phyloP scores from a whole-genome alignment of 1,284 basidiomycete species.

The Malassezia slooffiae region DNA sequence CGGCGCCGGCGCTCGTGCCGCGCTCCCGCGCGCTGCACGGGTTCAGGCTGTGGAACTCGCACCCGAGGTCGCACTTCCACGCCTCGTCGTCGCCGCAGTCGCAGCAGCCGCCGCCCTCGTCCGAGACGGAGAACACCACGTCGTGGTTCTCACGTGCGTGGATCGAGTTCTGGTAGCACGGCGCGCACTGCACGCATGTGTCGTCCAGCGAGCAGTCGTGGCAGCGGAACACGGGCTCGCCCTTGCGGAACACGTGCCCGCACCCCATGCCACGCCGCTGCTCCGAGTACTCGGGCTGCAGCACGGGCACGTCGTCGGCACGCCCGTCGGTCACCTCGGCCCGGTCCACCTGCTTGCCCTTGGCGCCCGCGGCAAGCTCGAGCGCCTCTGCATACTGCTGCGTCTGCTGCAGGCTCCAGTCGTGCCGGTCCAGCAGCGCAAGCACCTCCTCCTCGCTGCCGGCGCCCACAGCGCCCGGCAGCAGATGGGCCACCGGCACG shows the following conservation, averaged over 20 bases:
- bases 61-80: conserved; percentile 37
- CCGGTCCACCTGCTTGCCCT: neutral
- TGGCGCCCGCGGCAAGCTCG: neutral
- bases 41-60: conserved; percentile 29
- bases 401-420: conserved; percentile 2
- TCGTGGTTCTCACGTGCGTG: conserved; percentile 37
- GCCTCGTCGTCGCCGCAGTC: conserved; percentile 46
- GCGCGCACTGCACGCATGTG: conserved; percentile 43
- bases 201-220: conserved; percentile 43
- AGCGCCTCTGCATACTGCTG: conserved; percentile 7
- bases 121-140: conserved; percentile 39
- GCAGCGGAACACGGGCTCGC: conserved; percentile 47
- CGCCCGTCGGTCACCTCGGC: neutral
- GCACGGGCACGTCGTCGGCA: neutral
- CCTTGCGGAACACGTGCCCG: conserved; percentile 46
- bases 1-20: too few relatives aligned
- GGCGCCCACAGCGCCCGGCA: neutral
- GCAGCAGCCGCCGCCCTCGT: conserved; percentile 39
- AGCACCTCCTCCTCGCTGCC: neutral
- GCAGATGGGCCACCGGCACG: conserved; percentile 4
- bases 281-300: conserved; percentile 33
- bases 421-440: conserved; percentile 1
- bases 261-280: conserved; percentile 42
- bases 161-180: conserved; percentile 39
- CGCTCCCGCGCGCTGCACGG: conserved; percentile 1